Evolutionary conservation across 345 rosid species (phyloP).

Genomic region (Schrenkiella parvula): DNA sequence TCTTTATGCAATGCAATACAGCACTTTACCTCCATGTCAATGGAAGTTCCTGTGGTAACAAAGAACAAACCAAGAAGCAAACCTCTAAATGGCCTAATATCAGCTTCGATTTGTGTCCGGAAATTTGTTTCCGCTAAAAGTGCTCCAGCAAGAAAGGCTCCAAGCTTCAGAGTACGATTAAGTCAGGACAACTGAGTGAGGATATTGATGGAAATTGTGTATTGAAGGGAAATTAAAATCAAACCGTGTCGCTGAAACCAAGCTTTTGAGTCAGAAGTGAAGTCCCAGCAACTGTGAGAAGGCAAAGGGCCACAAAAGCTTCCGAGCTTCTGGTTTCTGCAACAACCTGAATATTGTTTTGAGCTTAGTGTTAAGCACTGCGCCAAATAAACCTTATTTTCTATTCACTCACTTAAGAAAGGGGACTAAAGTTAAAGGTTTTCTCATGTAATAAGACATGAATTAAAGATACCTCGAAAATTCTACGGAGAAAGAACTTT

Average conservation of each 20-base stretch:
- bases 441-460: not conserved
- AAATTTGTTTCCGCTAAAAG: slow-evolving; percentile 93
- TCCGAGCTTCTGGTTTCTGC: slow-evolving; percentile 96
- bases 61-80: slow-evolving; percentile 93
- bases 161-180: slow-evolving; percentile 55
- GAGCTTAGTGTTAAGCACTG: slow-evolving; percentile 29
- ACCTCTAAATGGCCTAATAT: slow-evolving; percentile 97
- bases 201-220: not conserved
- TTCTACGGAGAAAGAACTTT: slow-evolving; percentile 70
- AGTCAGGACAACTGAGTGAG: not conserved
- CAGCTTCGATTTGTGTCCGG: slow-evolving; percentile 96
- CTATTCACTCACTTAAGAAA: slow-evolving; percentile 10
- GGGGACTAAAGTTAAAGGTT: not conserved
- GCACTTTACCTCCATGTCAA: slow-evolving; percentile 78
- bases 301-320: slow-evolving; percentile 94
- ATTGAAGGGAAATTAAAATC: not conserved
- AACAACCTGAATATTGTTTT: slow-evolving; percentile 61
- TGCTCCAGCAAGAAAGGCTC: slow-evolving; percentile 98
- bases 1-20: not conserved
- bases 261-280: slow-evolving; percentile 84
- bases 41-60: slow-evolving; percentile 91
- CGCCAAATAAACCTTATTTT: slow-evolving; percentile 18
- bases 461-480: slow-evolving; percentile 62
- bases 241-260: slow-evolving; percentile 97
- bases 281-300: slow-evolving; percentile 91